phyloP scores from a whole-genome alignment of 1,139 yeast genomes.

The Taphrina populina region DNA sequence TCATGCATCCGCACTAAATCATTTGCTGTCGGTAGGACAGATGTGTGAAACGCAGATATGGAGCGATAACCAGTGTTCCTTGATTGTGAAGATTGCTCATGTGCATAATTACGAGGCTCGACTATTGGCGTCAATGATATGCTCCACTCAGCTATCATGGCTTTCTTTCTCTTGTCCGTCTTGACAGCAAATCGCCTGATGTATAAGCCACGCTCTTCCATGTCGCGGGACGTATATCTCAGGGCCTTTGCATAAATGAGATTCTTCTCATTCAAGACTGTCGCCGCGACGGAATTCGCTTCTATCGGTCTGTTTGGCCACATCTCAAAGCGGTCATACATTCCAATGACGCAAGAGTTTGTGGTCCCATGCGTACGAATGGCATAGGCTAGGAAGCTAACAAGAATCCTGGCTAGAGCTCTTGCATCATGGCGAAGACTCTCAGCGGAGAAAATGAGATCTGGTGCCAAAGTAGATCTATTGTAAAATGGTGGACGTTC shows the following conservation, averaged over 20 bases:
- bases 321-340: constrained; percentile 15
- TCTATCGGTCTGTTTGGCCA: constrained; percentile 20
- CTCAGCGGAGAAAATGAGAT: constrained; percentile 21
- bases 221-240: constrained; percentile 8
- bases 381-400: constrained; percentile 24
- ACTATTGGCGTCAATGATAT: background rate
- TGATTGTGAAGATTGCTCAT: no score
- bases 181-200: constrained; percentile 13
- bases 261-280: constrained; percentile 21
- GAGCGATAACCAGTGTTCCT: no score
- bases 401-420: constrained; percentile 8
- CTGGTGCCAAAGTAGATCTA: constrained; percentile 13
- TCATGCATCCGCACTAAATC: constrained; percentile 8
- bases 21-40: constrained; percentile 1
- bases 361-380: constrained; percentile 17
- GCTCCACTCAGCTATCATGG: constrained; percentile 16
- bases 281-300: constrained; percentile 9
- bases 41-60: no score
- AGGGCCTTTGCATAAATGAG: constrained; percentile 13
- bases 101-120: constrained; percentile 1
- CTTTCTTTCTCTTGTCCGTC: constrained; percentile 6
- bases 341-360: constrained; percentile 13
- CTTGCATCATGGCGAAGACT: constrained; percentile 18
- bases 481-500: constrained; percentile 22
- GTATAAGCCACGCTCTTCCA: constrained; percentile 16